Conservation (phyloP, 345 rosid species). For the Xanthoceras sorbifolium region DNA sequence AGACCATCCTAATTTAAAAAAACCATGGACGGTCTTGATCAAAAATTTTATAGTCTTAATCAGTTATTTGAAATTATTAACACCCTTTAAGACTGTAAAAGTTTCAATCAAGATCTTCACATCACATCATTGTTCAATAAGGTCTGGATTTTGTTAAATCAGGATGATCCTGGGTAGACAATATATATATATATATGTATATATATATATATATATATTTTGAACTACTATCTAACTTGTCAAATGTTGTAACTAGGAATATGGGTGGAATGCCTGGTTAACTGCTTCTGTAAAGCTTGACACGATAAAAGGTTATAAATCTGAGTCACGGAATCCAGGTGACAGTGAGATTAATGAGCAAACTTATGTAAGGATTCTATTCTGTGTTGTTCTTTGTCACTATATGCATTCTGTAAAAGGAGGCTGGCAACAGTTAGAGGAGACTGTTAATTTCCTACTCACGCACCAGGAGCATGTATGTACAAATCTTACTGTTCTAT, state of each 20-base stretch:
- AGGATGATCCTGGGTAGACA: neutral
- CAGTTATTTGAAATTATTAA: neutral
- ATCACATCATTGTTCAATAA: neutral
- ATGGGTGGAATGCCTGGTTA: slow-evolving; percentile 96
- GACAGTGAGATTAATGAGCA: slow-evolving; percentile 59
- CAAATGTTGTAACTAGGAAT: slow-evolving; percentile 52
- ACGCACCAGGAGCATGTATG: slow-evolving; percentile 69
- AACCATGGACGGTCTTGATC: neutral
- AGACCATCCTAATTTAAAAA: neutral
- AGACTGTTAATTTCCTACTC: slow-evolving; percentile 78
- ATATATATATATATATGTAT: no score
- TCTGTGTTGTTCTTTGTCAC: slow-evolving; percentile 82
- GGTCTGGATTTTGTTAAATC: neutral
- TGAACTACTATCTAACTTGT: slow-evolving; percentile 27
- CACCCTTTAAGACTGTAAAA: neutral
- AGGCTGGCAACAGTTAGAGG: slow-evolving; percentile 97
- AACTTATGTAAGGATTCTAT: slow-evolving; percentile 65
- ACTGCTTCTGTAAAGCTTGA: slow-evolving; percentile 70
- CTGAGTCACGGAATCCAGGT: slow-evolving; percentile 38
- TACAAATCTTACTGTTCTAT: slow-evolving; percentile 16
- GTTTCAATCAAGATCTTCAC: neutral
- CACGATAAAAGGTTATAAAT: slow-evolving; percentile 58
- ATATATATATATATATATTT: slow-evolving; percentile 5
- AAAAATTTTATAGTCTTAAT: neutral
- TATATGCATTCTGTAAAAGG: slow-evolving; percentile 79